These are phyloP conservation scores for Gaeumannomyces tritici DNA, from an alignment of 2,329 filamentous ascomycete species.

Conservation along the genomic window DNA sequence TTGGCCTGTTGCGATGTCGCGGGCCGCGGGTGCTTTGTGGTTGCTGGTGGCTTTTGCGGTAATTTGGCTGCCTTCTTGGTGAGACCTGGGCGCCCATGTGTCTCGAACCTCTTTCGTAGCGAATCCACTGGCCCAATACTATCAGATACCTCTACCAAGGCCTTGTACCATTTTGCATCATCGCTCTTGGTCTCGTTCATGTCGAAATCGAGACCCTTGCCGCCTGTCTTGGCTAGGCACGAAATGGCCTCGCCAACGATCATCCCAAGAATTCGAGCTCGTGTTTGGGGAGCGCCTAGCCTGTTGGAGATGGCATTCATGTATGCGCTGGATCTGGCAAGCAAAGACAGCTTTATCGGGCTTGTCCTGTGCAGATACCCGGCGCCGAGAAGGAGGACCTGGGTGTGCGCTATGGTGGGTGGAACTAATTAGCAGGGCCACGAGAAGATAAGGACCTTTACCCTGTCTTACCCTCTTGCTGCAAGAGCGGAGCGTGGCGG, in stretches of 20 bases:
- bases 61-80: conserved; percentile 7
- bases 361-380: conserved; percentile 63
- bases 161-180: conserved; percentile 69
- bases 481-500: conserved; percentile 70
- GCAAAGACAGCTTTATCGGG: conserved; percentile 55
- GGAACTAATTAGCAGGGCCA: conserved; percentile 11
- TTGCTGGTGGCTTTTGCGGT: conserved; percentile 6
- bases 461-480: conserved; percentile 67
- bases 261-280: conserved; percentile 80
- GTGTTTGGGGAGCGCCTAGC: conserved; percentile 63
- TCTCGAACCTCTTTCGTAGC: conserved; percentile 23
- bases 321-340: conserved; percentile 64
- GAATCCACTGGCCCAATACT: conserved; percentile 45
- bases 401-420: conserved; percentile 57
- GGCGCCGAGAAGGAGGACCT: conserved; percentile 67
- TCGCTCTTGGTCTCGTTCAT: conserved; percentile 65
- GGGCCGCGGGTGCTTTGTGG: conserved; percentile 13
- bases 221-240: conserved; percentile 53
- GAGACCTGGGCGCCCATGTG: conserved; percentile 4
- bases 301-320: conserved; percentile 77
- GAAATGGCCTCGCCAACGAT: conserved; percentile 68
- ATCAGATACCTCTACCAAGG: conserved; percentile 54
- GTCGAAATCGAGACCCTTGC: conserved; percentile 71
- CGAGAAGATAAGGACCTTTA: neutral
- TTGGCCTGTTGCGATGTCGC: conserved; percentile 18